phyloP scores from a whole-genome alignment of 768 basidiomycete genomes.

The Mycena vitilis region DNA sequence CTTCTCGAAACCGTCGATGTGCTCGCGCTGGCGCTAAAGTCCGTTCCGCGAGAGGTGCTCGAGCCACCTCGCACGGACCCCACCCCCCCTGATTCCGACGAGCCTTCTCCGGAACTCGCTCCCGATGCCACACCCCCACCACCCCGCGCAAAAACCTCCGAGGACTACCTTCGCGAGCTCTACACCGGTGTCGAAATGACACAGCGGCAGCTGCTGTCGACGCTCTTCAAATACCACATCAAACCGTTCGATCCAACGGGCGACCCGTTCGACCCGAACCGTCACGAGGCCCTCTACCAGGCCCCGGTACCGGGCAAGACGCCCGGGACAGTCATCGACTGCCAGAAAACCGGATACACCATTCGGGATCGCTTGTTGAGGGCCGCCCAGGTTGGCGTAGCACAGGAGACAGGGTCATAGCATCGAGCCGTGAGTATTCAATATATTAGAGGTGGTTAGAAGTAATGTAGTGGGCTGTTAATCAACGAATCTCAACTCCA shows the following conservation, averaged over 20 bases:
- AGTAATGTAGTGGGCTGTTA: conserved; percentile 51
- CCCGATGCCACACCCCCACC: conserved; percentile 38
- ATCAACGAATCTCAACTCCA: conserved; percentile 89
- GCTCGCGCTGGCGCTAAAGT: conserved; percentile 84
- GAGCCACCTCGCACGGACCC: conserved; percentile 38
- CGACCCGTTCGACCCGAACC: conserved; percentile 94
- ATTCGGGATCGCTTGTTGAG: conserved; percentile 95
- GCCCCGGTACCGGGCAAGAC: conserved; percentile 90
- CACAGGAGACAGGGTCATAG: conserved; percentile 68
- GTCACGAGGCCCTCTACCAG: conserved; percentile 95
- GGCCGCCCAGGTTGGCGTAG: conserved; percentile 97
- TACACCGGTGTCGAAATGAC: conserved; percentile 93
- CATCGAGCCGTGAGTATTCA: conserved; percentile 34
- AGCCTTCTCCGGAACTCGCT: conserved; percentile 42
- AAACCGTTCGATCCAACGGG: conserved; percentile 93
- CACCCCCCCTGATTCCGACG: conserved; percentile 45
- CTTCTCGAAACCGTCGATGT: conserved; percentile 93
- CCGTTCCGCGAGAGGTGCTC: conserved; percentile 69
- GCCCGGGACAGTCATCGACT: conserved; percentile 90
- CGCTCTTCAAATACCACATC: conserved; percentile 91
- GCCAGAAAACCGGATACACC: conserved; percentile 90
- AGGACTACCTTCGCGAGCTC: conserved; percentile 74
- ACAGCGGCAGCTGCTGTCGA: conserved; percentile 88
- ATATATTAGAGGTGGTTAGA: conserved; percentile 48
- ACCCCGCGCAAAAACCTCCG: conserved; percentile 63